These are phyloP conservation scores for Cystobasidium pallidum DNA, from an alignment of 1,284 basidiomycete species.

Conservation along the genomic window DNA sequence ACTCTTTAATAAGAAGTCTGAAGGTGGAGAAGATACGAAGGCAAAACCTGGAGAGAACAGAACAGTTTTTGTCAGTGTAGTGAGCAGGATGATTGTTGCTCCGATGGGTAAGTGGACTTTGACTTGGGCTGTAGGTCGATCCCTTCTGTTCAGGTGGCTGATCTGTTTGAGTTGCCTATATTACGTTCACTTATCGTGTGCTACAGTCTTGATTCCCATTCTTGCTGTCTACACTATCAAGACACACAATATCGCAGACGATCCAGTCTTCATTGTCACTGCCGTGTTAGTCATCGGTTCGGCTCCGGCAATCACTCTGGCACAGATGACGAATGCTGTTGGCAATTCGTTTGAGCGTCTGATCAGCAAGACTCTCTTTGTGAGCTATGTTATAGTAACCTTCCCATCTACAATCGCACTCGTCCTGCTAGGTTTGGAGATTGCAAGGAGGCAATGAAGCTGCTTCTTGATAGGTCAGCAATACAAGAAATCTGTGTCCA, in stretches of 20 bases:
- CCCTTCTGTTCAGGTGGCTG: no score
- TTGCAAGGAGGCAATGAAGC: conserved; percentile 26
- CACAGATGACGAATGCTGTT: conserved; percentile 48
- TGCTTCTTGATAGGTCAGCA: neutral
- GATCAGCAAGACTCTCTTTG: conserved; percentile 50
- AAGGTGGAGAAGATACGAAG: conserved; percentile 1
- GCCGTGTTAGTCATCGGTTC: conserved; percentile 52
- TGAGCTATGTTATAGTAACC: conserved; percentile 54
- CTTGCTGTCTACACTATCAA: conserved; percentile 50
- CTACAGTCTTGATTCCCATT: conserved; percentile 55
- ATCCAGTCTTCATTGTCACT: conserved; percentile 51
- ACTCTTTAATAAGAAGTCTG: conserved; percentile 36
- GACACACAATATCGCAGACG: conserved; percentile 51
- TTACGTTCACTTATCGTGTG: neutral
- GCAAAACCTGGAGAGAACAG: conserved; percentile 39
- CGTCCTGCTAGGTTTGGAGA: conserved; percentile 37
- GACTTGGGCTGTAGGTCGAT: no score
- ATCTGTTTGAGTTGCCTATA: neutral
- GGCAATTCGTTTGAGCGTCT: conserved; percentile 47
- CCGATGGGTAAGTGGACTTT: conserved; percentile 37
- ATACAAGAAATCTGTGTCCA: neutral
- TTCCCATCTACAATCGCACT: conserved; percentile 40
- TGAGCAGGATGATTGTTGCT: conserved; percentile 43
- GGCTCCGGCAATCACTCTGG: conserved; percentile 52
- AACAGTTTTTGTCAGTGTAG: conserved; percentile 32